Evolutionary conservation across 257 asterid genomes (phyloP).

Genomic region (Ophiorrhiza pumila): DNA sequence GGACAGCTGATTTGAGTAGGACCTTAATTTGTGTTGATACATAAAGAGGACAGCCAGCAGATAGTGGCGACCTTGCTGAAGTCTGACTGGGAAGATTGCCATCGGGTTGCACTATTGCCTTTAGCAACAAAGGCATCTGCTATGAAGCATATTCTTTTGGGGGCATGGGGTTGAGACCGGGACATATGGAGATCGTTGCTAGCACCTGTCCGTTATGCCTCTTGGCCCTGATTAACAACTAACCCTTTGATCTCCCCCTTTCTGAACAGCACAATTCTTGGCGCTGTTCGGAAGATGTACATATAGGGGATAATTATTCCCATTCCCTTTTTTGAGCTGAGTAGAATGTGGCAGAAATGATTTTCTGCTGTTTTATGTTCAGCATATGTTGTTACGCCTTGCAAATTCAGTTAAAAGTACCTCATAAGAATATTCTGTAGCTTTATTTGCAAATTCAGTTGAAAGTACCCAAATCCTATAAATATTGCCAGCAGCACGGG

Average conservation of each 20-base stretch:
- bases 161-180: slow-evolving; percentile 24
- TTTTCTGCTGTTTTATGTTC: slow-evolving; percentile 46
- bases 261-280: slow-evolving; percentile 36
- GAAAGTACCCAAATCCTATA: too few relatives aligned
- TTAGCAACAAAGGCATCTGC: slow-evolving; percentile 35
- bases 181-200: slow-evolving; percentile 19
- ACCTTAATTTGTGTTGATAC: slow-evolving; percentile 21
- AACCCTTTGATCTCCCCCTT: slow-evolving; percentile 44
- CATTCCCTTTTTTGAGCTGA: slow-evolving; percentile 36
- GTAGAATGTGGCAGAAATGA: slow-evolving; percentile 41
- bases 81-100: slow-evolving; percentile 4
- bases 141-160: slow-evolving; percentile 40
- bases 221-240: slow-evolving; percentile 45
- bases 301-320: slow-evolving; percentile 38
- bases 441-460: too few relatives aligned
- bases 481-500: too few relatives aligned
- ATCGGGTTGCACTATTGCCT: slow-evolving; percentile 28
- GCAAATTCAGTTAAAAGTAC: slow-evolving; percentile 20
- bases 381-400: slow-evolving; percentile 36
- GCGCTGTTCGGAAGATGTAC: slow-evolving; percentile 49
- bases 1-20: slow-evolving; percentile 59
- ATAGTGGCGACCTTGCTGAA: neutral
- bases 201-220: slow-evolving; percentile 23
- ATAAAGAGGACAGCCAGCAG: slow-evolving; percentile 22
- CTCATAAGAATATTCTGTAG: slow-evolving; percentile 36